phyloP scores from a whole-genome alignment of 2,329 filamentous ascomycete genomes.

The Fusarium sp. region DNA sequence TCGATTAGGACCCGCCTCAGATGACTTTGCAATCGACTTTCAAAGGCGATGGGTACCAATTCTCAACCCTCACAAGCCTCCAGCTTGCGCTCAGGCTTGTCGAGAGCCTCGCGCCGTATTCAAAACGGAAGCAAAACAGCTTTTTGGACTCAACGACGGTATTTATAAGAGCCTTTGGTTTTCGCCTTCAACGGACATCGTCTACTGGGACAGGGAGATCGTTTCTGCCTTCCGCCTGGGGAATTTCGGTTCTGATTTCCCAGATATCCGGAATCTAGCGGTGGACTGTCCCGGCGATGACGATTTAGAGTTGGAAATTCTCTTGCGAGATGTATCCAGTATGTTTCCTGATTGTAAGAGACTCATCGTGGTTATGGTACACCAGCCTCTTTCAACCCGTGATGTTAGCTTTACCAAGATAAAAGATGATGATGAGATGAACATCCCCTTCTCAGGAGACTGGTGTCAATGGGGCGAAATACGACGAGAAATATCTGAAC shows the following conservation, averaged over 20 bases:
- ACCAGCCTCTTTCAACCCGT: background rate
- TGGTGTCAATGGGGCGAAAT: background rate
- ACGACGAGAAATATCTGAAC: background rate
- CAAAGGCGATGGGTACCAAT: background rate
- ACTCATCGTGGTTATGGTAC: background rate
- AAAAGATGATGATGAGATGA: accelerated
- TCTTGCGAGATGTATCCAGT: background rate
- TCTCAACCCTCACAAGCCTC: constrained; percentile 5
- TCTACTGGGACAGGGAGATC: constrained; percentile 22
- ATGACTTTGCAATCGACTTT: no score
- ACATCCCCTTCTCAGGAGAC: background rate
- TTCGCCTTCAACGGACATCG: background rate
- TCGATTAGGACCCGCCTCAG: background rate
- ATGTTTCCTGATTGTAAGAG: background rate
- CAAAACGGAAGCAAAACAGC: accelerated
- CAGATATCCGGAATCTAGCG: background rate
- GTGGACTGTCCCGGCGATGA: background rate
- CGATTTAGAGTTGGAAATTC: background rate
- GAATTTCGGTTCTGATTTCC: no score
- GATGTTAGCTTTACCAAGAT: background rate
- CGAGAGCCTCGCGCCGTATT: background rate
- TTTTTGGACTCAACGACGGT: background rate
- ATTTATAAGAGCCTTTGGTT: constrained; percentile 9
- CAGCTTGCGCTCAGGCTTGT: constrained; percentile 4
- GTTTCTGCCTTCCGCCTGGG: no score